Base-by-base conservation (phyloP, 495 filamentous ascomycete species). In the Penicillium silybi region DNA sequence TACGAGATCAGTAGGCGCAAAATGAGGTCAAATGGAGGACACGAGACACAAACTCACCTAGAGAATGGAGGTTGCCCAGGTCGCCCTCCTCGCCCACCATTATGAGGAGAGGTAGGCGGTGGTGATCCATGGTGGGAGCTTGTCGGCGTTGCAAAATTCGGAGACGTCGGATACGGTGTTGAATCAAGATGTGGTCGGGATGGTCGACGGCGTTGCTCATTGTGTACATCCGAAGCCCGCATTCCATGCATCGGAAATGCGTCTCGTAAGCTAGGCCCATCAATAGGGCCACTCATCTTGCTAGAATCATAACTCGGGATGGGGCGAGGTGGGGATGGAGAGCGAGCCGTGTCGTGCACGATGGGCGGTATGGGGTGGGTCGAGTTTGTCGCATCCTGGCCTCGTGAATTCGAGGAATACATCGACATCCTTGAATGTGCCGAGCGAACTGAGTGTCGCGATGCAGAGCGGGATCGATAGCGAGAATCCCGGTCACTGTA, bases 111-210 rank as follows among this genome's bases (percentile, higher is more conserved):
- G 43, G 80, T 76, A 8, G 80, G 76, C 35, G 80, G 80, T 32
- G 88, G 87, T 9, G 85, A 90, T 19, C 78, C 80, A 54, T 83
- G 82, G 55, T 80, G 80, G n/a, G 84, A 85, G 32, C 78, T 79
- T 45, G 70, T 76, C 29, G 84, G 79, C 25, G 78, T 82, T 35
- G 69, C 69, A 44, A 82, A 79, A 16, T 81, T 80, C 6, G 85
- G 77, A 18, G 84, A 83, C 26, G 77, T 76, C 23, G 80, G 72
- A 58, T 81, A 80, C 39, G 78, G 74, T 26, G 77, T 69, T 17
- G 69, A 68, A 50, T 79, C 76, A 38, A 67, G 48, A 53, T 66
- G 68, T 19, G 71, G 63, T 35, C 68, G 64, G 29, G 67, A 62
- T 2, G 62, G 48, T 41, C 64, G 65, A 29, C 54, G 61, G 29